Percentiles rank a stretch among this genome's conserved stretches.
Evolutionary conservation across 345 rosid genomes (phyloP).

Genomic region (Adansonia digitata): DNA sequence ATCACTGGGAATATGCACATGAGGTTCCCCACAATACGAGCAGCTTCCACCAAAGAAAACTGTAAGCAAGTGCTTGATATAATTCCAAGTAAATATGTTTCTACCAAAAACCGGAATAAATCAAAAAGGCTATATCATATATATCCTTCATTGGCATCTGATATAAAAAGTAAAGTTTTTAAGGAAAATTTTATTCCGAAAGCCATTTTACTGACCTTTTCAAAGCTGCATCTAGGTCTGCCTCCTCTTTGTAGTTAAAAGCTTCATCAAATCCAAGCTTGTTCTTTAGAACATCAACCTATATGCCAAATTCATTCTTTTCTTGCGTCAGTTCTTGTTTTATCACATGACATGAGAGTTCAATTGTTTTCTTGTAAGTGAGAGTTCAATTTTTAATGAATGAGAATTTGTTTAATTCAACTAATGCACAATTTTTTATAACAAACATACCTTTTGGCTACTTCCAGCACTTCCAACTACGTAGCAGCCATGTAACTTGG

Average conservation of each 20-base stretch:
- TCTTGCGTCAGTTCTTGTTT: background rate
- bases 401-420: background rate
- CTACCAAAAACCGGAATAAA: background rate
- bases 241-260: constrained; percentile 68
- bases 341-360: background rate
- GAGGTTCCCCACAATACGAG: background rate
- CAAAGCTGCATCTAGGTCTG: constrained; percentile 46
- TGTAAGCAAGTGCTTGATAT: background rate
- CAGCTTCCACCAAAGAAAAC: background rate
- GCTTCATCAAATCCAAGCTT: constrained; percentile 70
- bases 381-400: background rate
- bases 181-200: background rate
- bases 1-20: too few relatives aligned
- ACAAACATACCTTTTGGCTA: constrained; percentile 36
- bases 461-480: constrained; percentile 74
- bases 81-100: background rate
- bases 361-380: background rate
- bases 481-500: constrained; percentile 66
- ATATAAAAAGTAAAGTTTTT: background rate
- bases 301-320: background rate
- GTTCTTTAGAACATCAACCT: constrained; percentile 61
- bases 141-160: background rate
- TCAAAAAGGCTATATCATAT: background rate
- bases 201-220: constrained; percentile 39
- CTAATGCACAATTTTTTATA: background rate